Base-by-base conservation (phyloP, 345 rosid species). In the Citrus mangshanensis region DNA sequence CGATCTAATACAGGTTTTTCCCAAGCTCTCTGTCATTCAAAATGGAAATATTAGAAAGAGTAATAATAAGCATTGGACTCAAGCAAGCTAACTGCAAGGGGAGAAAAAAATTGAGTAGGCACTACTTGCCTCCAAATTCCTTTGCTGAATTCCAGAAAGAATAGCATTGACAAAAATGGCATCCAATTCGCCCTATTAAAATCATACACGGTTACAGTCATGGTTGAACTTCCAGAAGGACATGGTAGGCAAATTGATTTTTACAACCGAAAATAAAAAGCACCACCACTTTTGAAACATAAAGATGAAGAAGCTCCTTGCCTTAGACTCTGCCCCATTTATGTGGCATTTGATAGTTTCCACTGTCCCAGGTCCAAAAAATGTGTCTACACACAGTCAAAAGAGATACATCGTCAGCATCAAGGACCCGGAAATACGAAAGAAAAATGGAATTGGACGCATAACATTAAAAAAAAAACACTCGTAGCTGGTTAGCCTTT, bases 1-100 rank as follows among this genome's bases (percentile, higher is more conserved):
- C 99, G 95, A 75, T 95, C 99, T 51, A 93, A 77, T 54, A 93
- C 97, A 28, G 99, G 97, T 82, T 82, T 95, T 13, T 56, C 93
- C 98, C 93, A 95, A 51, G 76, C 71, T 62, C 91, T 76, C 99
- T 92, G 91, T 75, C 74, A 76, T 58, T 40, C 12, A 18, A 67
- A 74, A 77, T 30, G 46, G 59, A 3, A 58, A 67, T 37, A 51
- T 32, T 27, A 74, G 56, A 66, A 66, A 19, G 9, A 42, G 38
- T 3, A 38, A 51, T 61, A 22, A 54, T 38, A 71, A 18, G 28
- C 71, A 72, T 40, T 5, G 14, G 4, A 66, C 24, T 25, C 40
- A 6, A 40, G 35, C 58, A 2, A 35, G 38, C 32, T 55, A 46
- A 38, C 30, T 12, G 27, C 32, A n/a, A 51, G 28, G 30, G 74